phyloP scores from a whole-genome alignment of 768 basidiomycete species.

The Tremella fuciformis region DNA sequence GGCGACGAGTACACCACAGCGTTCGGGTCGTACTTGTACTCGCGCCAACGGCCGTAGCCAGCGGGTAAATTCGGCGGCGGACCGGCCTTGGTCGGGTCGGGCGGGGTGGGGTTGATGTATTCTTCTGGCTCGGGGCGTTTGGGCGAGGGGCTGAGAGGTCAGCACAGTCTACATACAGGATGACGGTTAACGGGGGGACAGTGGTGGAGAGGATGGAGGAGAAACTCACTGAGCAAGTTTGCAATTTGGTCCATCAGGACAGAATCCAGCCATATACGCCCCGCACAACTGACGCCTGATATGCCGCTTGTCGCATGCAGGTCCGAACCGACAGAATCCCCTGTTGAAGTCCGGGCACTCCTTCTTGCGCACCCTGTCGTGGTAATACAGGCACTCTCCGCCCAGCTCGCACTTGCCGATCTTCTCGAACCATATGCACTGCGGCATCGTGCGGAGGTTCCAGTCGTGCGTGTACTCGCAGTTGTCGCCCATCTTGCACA shows the following conservation, averaged over 20 bases:
- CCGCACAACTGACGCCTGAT: slow-evolving; percentile 87
- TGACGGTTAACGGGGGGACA: slow-evolving; percentile 5
- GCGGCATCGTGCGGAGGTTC: slow-evolving; percentile 91
- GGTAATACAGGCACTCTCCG: slow-evolving; percentile 85
- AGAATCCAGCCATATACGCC: slow-evolving; percentile 86
- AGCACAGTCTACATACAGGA: not conserved
- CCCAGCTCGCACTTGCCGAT: slow-evolving; percentile 96
- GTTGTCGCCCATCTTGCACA: slow-evolving; percentile 96
- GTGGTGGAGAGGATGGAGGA: slow-evolving; percentile 23
- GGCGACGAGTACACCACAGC: slow-evolving; percentile 36
- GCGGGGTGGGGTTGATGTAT: slow-evolving; percentile 73
- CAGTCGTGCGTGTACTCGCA: slow-evolving; percentile 99
- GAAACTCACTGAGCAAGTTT: slow-evolving; percentile 77
- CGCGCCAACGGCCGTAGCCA: slow-evolving; percentile 70
- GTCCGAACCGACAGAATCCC: slow-evolving; percentile 92
- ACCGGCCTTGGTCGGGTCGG: slow-evolving; percentile 73
- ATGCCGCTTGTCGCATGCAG: slow-evolving; percentile 85
- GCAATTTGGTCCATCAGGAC: slow-evolving; percentile 84
- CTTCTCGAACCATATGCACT: slow-evolving; percentile 98
- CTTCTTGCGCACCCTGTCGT: slow-evolving; percentile 75
- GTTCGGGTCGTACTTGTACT: slow-evolving; percentile 43
- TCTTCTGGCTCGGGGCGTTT: slow-evolving; percentile 65
- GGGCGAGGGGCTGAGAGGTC: slow-evolving; percentile 67
- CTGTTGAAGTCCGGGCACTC: slow-evolving; percentile 95
- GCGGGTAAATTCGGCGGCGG: slow-evolving; percentile 71